Evolutionary conservation across 306 rosid genomes (phyloP).

Genomic region (Purshia tridentata): DNA sequence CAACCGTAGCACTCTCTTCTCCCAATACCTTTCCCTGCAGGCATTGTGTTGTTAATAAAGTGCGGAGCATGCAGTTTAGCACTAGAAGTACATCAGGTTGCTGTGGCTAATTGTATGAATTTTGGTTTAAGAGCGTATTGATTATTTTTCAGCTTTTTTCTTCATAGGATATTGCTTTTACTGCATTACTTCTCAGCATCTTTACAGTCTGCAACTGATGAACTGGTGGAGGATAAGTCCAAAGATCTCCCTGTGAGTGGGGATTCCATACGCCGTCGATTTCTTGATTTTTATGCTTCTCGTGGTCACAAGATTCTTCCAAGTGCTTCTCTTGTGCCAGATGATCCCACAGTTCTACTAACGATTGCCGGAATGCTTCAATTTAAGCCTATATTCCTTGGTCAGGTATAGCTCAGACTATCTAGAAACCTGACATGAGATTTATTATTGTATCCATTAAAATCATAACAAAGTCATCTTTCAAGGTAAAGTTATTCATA

Average conservation of each 20-base stretch:
- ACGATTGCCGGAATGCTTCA: constrained; percentile 99
- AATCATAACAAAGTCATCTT: not conserved
- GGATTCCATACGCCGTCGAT: constrained; percentile 65
- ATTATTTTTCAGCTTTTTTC: constrained; percentile 13
- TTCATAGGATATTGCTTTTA: constrained; percentile 20
- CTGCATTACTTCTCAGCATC: constrained; percentile 48
- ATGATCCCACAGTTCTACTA: constrained; percentile 85
- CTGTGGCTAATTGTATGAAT: constrained; percentile 30
- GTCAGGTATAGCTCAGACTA: constrained; percentile 47
- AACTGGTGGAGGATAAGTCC: constrained; percentile 33
- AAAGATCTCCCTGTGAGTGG: constrained; percentile 53
- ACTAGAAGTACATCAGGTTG: constrained; percentile 47
- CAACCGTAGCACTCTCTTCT: constrained; percentile 28
- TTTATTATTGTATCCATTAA: not conserved
- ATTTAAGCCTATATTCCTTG: constrained; percentile 88
- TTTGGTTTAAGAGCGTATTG: constrained; percentile 15
- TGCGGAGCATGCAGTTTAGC: constrained; percentile 21
- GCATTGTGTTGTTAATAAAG: constrained; percentile 23
- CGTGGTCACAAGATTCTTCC: constrained; percentile 86
- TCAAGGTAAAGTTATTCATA: too few relatives aligned
- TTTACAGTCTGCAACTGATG: constrained; percentile 46
- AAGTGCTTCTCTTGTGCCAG: constrained; percentile 88
- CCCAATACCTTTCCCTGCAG: constrained; percentile 26
- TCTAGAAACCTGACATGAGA: not conserved
- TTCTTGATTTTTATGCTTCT: constrained; percentile 74